Conservation (phyloP, 2,329 filamentous ascomycete genomes). For the Stemphylium beticola region DNA sequence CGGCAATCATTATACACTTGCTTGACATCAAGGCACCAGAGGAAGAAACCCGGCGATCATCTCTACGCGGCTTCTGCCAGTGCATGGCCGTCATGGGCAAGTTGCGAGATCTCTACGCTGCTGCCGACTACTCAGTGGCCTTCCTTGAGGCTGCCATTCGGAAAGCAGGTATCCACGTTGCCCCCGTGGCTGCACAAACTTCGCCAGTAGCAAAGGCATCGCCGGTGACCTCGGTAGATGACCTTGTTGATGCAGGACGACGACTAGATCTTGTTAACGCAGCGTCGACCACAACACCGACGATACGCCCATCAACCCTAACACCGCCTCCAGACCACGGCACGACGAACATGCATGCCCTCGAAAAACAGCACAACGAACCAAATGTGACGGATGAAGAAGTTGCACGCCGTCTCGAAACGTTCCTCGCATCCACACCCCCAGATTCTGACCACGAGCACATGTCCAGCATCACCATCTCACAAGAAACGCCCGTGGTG, state of each 20-base stretch:
- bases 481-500: constrained; percentile 25
- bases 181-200: constrained; percentile 45
- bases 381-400: constrained; percentile 53
- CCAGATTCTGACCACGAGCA: constrained; percentile 52
- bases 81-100: constrained; percentile 93
- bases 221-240: constrained; percentile 52
- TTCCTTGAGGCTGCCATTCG: constrained; percentile 92
- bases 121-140: constrained; percentile 93
- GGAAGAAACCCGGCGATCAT: constrained; percentile 72
- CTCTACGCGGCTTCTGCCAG: constrained; percentile 81
- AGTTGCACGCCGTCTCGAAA: constrained; percentile 55
- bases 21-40: constrained; percentile 88
- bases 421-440: constrained; percentile 58
- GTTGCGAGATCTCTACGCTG: constrained; percentile 86
- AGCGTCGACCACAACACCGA: constrained; percentile 16
- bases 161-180: constrained; percentile 80
- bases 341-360: constrained; percentile 41
- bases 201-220: constrained; percentile 32
- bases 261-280: constrained; percentile 44
- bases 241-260: constrained; percentile 54
- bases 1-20: constrained; percentile 91
- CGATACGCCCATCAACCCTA: constrained; percentile 39
- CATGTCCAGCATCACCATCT: constrained; percentile 37
- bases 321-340: constrained; percentile 51
- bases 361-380: constrained; percentile 38